Evolutionary conservation across 2,329 filamentous ascomycete genomes (phyloP), one percentile per base, ranked within the genome.

Genomic region (Amauroascus verrucosus): DNA sequence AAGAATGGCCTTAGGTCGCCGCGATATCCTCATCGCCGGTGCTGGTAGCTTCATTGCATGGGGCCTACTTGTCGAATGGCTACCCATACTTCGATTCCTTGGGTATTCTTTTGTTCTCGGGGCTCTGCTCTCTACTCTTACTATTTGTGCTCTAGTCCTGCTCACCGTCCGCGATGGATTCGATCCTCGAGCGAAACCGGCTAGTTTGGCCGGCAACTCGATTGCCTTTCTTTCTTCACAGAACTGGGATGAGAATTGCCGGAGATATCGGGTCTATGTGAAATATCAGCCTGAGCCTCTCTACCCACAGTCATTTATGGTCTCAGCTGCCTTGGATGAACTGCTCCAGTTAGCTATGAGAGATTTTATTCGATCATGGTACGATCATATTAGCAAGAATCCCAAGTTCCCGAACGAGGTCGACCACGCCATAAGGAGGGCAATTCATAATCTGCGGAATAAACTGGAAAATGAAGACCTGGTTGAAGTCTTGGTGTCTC

Each of bases 351-450:
- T 89, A 50, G 80, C 95, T 50, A 70, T 88, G 58, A 80, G 86
- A 58, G 88, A 96, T 67, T 96, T 95, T 66, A 81, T 98, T 54
- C 81, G 79, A 54, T 84, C 84, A 45, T 98, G 93, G 93, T 97
- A 96, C 68, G 78, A 77, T 30, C 80, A 82, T 63, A 96, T 98
- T 65, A 95, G 88, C 72, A 78, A 77, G 58, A 88, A 85, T 62
- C 82, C 84, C 1, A 78, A 80, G 0, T 98, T 98, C 62, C 76
- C 84, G 54, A 85, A 95, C 66, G 85, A 95, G 70, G 84, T 97
- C 54, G 91, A 98, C 68, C 82, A 79, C 59, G 79, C 82, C 3
- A 81, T 96, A 59, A 82, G 93, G 44, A 72, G 79, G 56, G 88
- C 86, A 11, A 70, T 97, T 57, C 74, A 76, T 47, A 82, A 79